These are phyloP conservation scores for Fusarium subglutinans DNA, from an alignment of 2,329 filamentous ascomycete genomes.

Conservation along the genomic window DNA sequence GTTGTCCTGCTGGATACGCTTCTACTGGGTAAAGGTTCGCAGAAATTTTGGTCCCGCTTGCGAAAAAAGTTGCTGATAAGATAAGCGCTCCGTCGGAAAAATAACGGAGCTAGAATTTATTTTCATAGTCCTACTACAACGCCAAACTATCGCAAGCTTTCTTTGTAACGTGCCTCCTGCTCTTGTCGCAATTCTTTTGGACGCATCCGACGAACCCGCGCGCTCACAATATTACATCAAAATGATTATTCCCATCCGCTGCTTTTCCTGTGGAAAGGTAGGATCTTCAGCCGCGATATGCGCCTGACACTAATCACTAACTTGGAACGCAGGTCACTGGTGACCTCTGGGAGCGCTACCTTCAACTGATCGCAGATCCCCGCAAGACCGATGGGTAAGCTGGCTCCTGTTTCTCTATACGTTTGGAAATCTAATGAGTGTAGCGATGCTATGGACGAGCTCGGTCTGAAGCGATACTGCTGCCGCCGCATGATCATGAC, in stretches of 20 bases:
- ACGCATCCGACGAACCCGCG: constrained; percentile 13
- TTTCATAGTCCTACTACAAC: constrained; percentile 24
- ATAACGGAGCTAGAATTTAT: constrained; percentile 45
- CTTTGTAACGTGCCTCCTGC: constrained; percentile 23
- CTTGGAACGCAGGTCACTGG: constrained; percentile 79
- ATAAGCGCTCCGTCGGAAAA: constrained; percentile 48
- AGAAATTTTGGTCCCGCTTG: constrained; percentile 53
- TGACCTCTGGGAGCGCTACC: constrained; percentile 96
- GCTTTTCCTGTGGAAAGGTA: constrained; percentile 99
- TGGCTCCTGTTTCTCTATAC: not conserved
- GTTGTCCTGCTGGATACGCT: constrained; percentile 13
- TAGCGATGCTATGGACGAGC: constrained; percentile 94
- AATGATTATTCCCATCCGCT: constrained; percentile 99
- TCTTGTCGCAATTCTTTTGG: constrained; percentile 38
- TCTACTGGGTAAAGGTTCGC: constrained; percentile 34
- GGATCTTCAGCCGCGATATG: constrained; percentile 12
- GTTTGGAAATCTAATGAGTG: constrained; percentile 38
- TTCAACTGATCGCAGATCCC: constrained; percentile 82
- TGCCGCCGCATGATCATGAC: constrained; percentile 99
- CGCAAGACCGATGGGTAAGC: constrained; percentile 77
- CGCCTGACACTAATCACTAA: constrained; percentile 23
- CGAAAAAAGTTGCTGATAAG: constrained; percentile 50
- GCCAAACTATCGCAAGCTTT: constrained; percentile 31
- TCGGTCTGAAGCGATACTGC: constrained; percentile 95
- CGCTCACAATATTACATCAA: constrained; percentile 50